Evolutionary conservation across 2,329 filamentous ascomycete species (phyloP), one percentile per base, ranked within the genome.

Genomic region (Xylariaceae sp.): DNA sequence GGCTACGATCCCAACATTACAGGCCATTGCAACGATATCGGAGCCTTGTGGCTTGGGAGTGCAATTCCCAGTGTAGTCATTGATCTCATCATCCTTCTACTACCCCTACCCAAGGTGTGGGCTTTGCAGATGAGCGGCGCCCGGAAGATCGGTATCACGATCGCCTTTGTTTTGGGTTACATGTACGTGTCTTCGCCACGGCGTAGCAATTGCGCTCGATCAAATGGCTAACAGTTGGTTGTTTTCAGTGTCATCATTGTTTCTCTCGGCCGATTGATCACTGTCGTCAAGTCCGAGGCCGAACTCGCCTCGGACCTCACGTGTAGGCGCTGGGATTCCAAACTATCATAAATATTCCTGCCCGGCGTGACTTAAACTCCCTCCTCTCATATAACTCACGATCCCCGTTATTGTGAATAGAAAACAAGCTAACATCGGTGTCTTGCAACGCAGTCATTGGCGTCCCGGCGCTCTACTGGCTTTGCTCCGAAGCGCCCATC

Each of bases 21-120:
- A 3, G 52, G 49, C 2, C 30, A 18, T 17, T 58, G 54, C 41
- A 39, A 44, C 4, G 1, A 15, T 2, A 27, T 19, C 2, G 27
- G 36, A 6, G 14, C 17, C 7, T 43, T 59, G 2, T 52, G 27
- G 17, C 27, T 57, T 1, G 53, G 54, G 1, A 52, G 47, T 30
- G 52, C 52, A 5, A 35, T 57, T 2, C 52, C 52, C 6, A 60
- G 52, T 38, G 58, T 55, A 2, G 38, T 45, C 1, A 55, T 57
- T 12, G 58, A 60, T 33, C 30, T 58, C 9, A 36, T 57, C 10
- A 57, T 58, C 32, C 32, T 60, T 3, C 27, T 58, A 2, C 38
- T 57, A 4, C 58, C 58, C 1, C 2, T 60, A 4, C 58, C 58
- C 0, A 54, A 47, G n/a, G 32, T 60, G 2, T 56, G 52, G 56